These are phyloP conservation scores for Farysia itapuensis DNA, from an alignment of 1,284 basidiomycete genomes.

Conservation along the genomic window DNA sequence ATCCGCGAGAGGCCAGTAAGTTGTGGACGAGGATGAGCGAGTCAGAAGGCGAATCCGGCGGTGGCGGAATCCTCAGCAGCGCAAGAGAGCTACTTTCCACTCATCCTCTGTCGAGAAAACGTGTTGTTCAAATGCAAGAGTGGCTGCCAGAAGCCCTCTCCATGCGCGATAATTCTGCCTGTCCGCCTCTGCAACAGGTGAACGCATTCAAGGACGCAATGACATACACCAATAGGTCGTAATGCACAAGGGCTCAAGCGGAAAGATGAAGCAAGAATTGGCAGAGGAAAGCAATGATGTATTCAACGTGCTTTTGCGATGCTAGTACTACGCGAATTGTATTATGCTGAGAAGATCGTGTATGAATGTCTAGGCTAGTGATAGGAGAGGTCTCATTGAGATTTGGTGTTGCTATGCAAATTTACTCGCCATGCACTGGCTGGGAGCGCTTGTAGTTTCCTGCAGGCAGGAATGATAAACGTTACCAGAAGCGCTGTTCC, in stretches of 20 bases:
- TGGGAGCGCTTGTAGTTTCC: constrained; percentile 70
- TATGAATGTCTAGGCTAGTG: no score
- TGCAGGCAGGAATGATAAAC: constrained; percentile 82
- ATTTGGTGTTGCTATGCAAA: constrained; percentile 8
- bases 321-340: no score
- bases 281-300: no score
- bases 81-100: constrained; percentile 40
- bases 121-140: constrained; percentile 44
- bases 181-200: constrained; percentile 15
- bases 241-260: no score
- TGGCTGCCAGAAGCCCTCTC: constrained; percentile 39
- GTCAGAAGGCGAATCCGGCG: constrained; percentile 11
- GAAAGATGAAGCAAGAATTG: no score
- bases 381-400: constrained; percentile 1
- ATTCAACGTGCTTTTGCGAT: no score
- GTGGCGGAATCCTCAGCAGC: constrained; percentile 9
- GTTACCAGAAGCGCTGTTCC: constrained; percentile 73
- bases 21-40: constrained; percentile 47
- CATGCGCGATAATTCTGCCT: constrained; percentile 8
- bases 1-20: constrained; percentile 69
- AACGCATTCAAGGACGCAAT: constrained; percentile 11
- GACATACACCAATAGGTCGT: no score
- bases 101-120: constrained; percentile 43
- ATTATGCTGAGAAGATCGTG: no score
- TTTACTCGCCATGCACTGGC: constrained; percentile 49